phyloP scores from a whole-genome alignment of 2,329 filamentous ascomycete species.

The Alternaria brassicicola region DNA sequence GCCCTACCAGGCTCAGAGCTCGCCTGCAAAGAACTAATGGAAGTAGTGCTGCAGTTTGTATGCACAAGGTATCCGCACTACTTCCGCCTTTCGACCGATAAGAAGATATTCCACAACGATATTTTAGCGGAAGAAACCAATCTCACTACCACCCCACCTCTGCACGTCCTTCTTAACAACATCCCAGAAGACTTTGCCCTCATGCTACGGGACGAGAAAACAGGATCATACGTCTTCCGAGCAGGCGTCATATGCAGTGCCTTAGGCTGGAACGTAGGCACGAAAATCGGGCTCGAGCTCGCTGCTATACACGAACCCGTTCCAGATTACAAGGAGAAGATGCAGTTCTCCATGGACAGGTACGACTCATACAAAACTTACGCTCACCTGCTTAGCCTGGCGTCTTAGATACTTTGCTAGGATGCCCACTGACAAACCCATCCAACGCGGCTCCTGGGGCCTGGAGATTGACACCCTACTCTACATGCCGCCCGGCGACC shows the following conservation, averaged over 20 bases:
- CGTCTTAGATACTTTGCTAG: conserved; percentile 72
- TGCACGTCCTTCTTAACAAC: conserved; percentile 75
- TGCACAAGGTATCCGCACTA: conserved; percentile 76
- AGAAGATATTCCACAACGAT: conserved; percentile 69
- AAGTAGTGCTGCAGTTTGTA: conserved; percentile 82
- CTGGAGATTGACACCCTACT: conserved; percentile 77
- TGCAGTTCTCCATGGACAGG: conserved; percentile 86
- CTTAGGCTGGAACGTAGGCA: conserved; percentile 77
- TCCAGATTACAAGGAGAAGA: conserved; percentile 85
- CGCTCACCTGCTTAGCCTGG: background rate
- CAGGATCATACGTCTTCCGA: conserved; percentile 75
- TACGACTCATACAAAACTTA: conserved; percentile 46
- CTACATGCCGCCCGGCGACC: conserved; percentile 73
- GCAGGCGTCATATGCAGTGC: conserved; percentile 80
- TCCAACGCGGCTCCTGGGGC: conserved; percentile 85
- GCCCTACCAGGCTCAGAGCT: conserved; percentile 76
- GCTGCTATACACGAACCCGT: conserved; percentile 75
- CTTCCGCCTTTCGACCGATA: conserved; percentile 62
- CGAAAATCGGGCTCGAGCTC: conserved; percentile 74
- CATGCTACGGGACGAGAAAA: conserved; percentile 71
- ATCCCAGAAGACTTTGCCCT: conserved; percentile 85
- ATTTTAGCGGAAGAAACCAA: conserved; percentile 69
- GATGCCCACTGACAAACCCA: conserved; percentile 73
- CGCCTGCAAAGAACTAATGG: conserved; percentile 85
- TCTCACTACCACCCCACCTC: conserved; percentile 66